phyloP scores from a whole-genome alignment of 139 green algal genomes.

The Raphidocelis subcapitata region DNA sequence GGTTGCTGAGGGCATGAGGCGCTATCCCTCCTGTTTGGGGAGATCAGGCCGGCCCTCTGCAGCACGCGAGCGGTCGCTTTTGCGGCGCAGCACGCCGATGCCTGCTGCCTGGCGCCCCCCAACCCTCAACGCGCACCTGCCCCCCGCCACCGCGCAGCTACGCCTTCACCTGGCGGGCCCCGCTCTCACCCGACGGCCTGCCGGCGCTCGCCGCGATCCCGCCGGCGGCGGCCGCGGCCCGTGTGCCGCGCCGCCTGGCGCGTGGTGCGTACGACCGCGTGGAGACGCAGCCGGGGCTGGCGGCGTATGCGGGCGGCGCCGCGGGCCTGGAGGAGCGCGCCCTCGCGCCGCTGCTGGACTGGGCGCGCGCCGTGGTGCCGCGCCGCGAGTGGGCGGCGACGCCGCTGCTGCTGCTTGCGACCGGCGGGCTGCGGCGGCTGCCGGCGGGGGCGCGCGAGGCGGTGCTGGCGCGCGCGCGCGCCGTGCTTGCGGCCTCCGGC shows the following conservation, averaged over 20 bases:
- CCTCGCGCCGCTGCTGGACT: conserved; percentile 77
- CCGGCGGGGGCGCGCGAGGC: neutral
- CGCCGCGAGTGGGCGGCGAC: conserved; percentile 21
- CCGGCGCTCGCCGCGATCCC: conserved; percentile 7
- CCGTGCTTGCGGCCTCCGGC: conserved; percentile 32
- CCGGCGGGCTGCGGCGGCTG: conserved; percentile 72
- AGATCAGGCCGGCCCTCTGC: too few relatives aligned
- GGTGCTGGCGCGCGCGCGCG: conserved; percentile 44
- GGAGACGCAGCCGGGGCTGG: conserved; percentile 85
- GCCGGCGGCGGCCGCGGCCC: conserved; percentile 1
- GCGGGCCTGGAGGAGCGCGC: conserved; percentile 28
- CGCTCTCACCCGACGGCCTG: neutral
- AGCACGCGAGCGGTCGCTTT: too few relatives aligned
- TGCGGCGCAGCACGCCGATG: too few relatives aligned
- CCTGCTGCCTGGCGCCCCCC: too few relatives aligned
- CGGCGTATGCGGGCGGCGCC: conserved; percentile 50
- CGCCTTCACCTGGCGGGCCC: conserved; percentile 17
- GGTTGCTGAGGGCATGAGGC: too few relatives aligned
- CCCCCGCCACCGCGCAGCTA: neutral
- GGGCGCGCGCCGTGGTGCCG: conserved; percentile 77
- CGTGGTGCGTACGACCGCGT: conserved; percentile 43
- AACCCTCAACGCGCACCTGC: neutral
- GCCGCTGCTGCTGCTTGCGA: conserved; percentile 78
- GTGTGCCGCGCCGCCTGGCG: neutral
- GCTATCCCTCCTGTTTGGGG: too few relatives aligned